Evolutionary conservation across 768 basidiomycete genomes (phyloP), one percentile per base, ranked within the genome.

Genomic region (Tricholoma sp.): DNA sequence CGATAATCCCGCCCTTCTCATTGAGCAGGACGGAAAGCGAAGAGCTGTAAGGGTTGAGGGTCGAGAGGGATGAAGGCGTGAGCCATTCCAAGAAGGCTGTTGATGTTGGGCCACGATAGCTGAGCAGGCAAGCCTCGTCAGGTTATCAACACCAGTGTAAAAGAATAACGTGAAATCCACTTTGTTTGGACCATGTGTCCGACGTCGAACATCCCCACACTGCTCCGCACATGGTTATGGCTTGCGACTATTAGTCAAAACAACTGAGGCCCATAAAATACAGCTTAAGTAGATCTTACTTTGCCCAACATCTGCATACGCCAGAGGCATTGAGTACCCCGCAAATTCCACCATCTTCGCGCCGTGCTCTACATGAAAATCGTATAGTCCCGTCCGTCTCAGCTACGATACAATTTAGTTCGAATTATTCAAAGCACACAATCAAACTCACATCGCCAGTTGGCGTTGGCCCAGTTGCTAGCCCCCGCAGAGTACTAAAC

Each of bases 311-410:
- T 82, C 78, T 4, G 85, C 91, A 66, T 98, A 99, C 3, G 82
- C 71, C 45, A 99, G 77, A 0, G 96, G 97, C 96, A 99, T 99
- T 4, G 84, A 82, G 71, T 86, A 98, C 5, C 96, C 96, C 2
- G 93, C 97, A 71, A 98, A 99, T 0, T 92, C 88, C 0, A 97
- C 94, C 92, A 98, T 94, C 72, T 95, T 95, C 1, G 88, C 96
- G 16, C 80, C 86, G 69, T 89, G 78, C 59, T 84, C 69, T 47
- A 91, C 69, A 68, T 99, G 95, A 68, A 94, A 95, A 66, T 94
- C 91, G 64, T 95, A 93, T 4, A 98, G 77, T 0, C 83, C 82
- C 0, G 94, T 98, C 66, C 81, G 83, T 61, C 66, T 76, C 58
- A 80, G 64, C 76, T 79, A 54, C 57, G 45, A 52, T 34, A 29